Percentiles rank a stretch among this genome's conserved stretches.
phyloP scores from a whole-genome alignment of 306 rosid genomes.

The Lathyrus tuberosus region DNA sequence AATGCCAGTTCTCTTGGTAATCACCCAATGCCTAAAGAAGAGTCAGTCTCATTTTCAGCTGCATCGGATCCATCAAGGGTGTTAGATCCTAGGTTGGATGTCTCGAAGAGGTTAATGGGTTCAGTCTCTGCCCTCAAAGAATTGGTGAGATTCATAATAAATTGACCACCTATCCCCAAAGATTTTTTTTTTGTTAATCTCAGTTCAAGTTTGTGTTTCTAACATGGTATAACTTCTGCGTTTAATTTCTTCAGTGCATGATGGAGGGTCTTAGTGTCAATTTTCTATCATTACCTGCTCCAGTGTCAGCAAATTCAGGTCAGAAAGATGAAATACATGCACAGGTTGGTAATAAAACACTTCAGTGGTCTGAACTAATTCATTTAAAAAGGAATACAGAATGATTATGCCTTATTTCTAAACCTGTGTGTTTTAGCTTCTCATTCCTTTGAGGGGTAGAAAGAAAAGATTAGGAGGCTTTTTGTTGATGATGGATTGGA shows the following conservation, averaged over 20 bases:
- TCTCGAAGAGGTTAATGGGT: slow-evolving; percentile 58
- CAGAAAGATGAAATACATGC: slow-evolving; percentile 87
- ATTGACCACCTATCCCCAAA: neutral
- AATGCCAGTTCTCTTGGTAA: slow-evolving; percentile 53
- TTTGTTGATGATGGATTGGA: slow-evolving; percentile 7
- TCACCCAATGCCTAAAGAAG: slow-evolving; percentile 65
- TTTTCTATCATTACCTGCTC: slow-evolving; percentile 61
- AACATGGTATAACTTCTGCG: slow-evolving; percentile 36
- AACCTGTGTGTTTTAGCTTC: slow-evolving; percentile 13
- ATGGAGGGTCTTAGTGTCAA: slow-evolving; percentile 74
- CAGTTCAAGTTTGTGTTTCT: slow-evolving; percentile 25
- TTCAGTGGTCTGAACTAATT: slow-evolving; percentile 34
- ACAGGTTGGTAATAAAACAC: slow-evolving; percentile 62
- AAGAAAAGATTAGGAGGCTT: slow-evolving; percentile 15
- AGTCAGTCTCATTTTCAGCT: slow-evolving; percentile 55
- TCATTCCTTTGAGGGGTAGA: neutral
- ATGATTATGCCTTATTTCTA: slow-evolving; percentile 5
- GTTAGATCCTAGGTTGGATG: slow-evolving; percentile 67
- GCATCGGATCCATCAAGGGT: slow-evolving; percentile 64
- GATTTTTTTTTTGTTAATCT: neutral
- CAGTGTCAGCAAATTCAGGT: slow-evolving; percentile 54
- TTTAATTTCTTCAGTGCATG: slow-evolving; percentile 66
- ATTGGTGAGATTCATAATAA: slow-evolving; percentile 52
- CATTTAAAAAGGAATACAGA: slow-evolving; percentile 14
- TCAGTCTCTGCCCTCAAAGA: slow-evolving; percentile 79